These are phyloP conservation scores for Mycena sp. DNA, from an alignment of 1,284 basidiomycete species.

Conservation along the genomic window DNA sequence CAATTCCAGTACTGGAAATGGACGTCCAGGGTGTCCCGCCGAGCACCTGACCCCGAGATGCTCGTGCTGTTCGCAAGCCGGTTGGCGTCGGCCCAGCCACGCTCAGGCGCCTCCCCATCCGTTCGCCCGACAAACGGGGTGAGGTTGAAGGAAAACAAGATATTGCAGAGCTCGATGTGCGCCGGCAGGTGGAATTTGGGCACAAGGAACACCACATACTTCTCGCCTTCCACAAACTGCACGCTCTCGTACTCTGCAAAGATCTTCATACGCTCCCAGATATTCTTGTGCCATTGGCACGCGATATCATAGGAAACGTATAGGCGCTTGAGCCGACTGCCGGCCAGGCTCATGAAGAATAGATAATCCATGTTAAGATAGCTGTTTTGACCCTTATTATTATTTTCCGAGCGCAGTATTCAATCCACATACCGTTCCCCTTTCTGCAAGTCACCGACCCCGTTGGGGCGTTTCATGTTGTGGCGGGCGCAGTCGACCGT, in stretches of 20 bases:
- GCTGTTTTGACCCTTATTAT: background rate
- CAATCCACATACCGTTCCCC: slow-evolving; percentile 13
- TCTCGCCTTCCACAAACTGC: background rate
- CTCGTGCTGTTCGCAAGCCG: background rate
- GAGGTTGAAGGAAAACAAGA: slow-evolving; percentile 5
- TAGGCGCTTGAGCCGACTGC: background rate
- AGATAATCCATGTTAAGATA: slow-evolving; percentile 20
- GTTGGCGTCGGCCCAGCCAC: slow-evolving; percentile 1
- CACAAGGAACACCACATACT: background rate
- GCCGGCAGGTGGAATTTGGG: slow-evolving; percentile 12
- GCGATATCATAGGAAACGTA: background rate
- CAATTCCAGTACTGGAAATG: slow-evolving; percentile 7
- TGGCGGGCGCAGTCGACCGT: slow-evolving; percentile 21
- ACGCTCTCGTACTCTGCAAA: background rate
- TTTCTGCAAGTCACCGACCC: slow-evolving; percentile 16
- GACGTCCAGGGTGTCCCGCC: background rate
- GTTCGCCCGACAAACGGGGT: background rate
- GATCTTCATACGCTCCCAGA: background rate
- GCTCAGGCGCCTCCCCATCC: slow-evolving; percentile 10
- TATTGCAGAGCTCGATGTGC: slow-evolving; percentile 4
- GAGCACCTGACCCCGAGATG: background rate
- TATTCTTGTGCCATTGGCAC: background rate
- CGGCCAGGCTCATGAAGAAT: background rate
- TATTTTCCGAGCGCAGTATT: background rate
- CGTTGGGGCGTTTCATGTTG: slow-evolving; percentile 14